Evolutionary conservation across 2,329 filamentous ascomycete genomes (phyloP).

Genomic region (Penicillium decumbens): DNA sequence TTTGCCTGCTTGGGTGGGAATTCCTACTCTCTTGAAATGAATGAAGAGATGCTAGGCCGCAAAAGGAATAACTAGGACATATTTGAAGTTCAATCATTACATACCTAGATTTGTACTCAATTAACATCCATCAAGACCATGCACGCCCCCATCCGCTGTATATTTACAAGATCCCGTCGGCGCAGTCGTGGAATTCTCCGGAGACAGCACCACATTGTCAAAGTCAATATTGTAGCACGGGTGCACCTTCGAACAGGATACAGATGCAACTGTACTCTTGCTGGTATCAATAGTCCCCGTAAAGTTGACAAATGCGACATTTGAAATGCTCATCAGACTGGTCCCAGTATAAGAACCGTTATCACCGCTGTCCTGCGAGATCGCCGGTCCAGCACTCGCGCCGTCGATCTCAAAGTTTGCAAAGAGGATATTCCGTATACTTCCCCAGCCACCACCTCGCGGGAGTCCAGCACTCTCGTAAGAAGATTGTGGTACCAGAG

Average conservation of each 20-base stretch:
- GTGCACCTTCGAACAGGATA: conserved; percentile 47
- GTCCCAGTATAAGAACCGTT: conserved; percentile 49
- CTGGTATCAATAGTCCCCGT: conserved; percentile 44
- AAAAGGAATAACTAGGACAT: no score
- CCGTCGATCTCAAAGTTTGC: conserved; percentile 50
- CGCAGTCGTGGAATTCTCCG: conserved; percentile 30
- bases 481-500: conserved; percentile 41
- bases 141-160: conserved; percentile 37
- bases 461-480: conserved; percentile 51
- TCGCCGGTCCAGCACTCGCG: conserved; percentile 41
- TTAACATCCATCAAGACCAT: conserved; percentile 29
- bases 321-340: conserved; percentile 48
- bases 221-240: conserved; percentile 51
- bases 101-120: neutral
- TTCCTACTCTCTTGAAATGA: neutral
- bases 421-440: conserved; percentile 49
- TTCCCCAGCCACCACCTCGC: conserved; percentile 53
- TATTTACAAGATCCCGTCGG: conserved; percentile 38
- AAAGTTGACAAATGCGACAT: conserved; percentile 51
- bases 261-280: conserved; percentile 35
- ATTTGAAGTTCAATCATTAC: neutral
- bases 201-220: conserved; percentile 39
- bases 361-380: conserved; percentile 49
- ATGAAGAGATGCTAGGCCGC: no score
- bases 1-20: conserved; percentile 1